Base-by-base conservation (phyloP, 1,284 basidiomycete genomes). In the Ustilago lituana region DNA sequence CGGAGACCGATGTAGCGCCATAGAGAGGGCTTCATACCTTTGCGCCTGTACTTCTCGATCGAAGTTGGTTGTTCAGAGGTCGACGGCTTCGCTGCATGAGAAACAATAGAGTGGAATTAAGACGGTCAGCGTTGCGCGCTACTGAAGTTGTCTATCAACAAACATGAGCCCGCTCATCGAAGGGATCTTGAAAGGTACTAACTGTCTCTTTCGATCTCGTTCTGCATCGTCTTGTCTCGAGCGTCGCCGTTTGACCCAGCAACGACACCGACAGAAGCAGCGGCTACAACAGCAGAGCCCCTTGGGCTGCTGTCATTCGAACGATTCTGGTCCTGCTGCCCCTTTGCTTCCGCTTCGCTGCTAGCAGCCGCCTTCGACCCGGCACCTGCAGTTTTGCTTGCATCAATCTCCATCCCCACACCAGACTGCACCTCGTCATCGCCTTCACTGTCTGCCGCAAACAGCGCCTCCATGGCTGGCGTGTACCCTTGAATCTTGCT, bases 401-500 rank as follows among this genome's bases (percentile, higher is more conserved):
- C 29, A n/a, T n/a, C 29, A 26, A 50, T 15, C 43, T 17, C 23
- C 10, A 17, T 40, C 47, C 31, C 46, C 27, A 17, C 56, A 14
- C 37, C 15, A 15, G 55, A 43, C 15, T 52, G 59, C 22, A 11
- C 43, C n/a, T 74, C 85, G 20, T 84, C 86, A 19, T 87, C 88
- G 10, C 84, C 86, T 48, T 86, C 87, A 27, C 86, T 87, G 5
- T 87, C 87, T 46, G 89, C 88, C 15, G 81, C 78, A 66, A 91
- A 89, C 66, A 88, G 86, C 65, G 87, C 84, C 73, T 90, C 87
- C 61, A 96, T 85, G 5, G 91, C 89, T 2, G 87, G 86, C 54
- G 89, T 83, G 79, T 93, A 94, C 50, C 86, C 82, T 27, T 86
- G 86, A 84, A 93, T 86, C 83, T 91, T 92, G 89, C 90, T 90